Base-by-base conservation (phyloP, 169 alveolate species). In the Plasmodium gallinaceum region DNA sequence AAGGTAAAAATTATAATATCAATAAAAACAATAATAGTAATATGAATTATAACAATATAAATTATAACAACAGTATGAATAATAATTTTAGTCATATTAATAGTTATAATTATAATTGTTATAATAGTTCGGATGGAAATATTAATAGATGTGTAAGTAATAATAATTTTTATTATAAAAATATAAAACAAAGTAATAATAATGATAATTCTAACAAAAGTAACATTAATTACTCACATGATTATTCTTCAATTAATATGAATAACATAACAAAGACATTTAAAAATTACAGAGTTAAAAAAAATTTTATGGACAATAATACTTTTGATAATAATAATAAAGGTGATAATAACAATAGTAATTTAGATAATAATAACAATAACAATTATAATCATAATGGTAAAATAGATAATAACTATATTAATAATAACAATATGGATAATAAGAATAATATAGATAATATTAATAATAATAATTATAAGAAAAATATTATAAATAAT, bases 241-340 rank as follows among this genome's bases (percentile, higher is more conserved):
- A 75, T 3, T 45, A 61, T 8, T 16, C 88, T 42, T 42, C 66
- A 22, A 20, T 75, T 18, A 62, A 8, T 12, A 12, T 42, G 12
- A 75, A 75, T 69, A 74, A 60, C 58, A 60, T 16, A 45, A 42
- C 32, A 64, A 60, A 74, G 18, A 24, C 57, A 18, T 58, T 32
- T 60, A 74, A 60, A 60, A 58, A 74, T 60, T 74, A 58, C 48
- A 74, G 22, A 26, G 60, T 61, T n/a, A 75, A 75, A 52, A 75
- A 62, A 32, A 64, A 26, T 24, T 45, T 18, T 22, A 20, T n/a
- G 45, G 61, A 57, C 42, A 42, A 73, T 26, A 57, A 39, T 64
- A 37, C 48, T 24, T n/a, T 24, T 3, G 24, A 24, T 5, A 61
- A 58, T 37, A 73, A 51, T 14, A 24, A 32, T 32, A 32, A 2